Percentiles rank a stretch among this genome's conserved stretches.
phyloP scores from a whole-genome alignment of 169 alveolate genomes.

The Eimeria nieschulzi region DNA sequence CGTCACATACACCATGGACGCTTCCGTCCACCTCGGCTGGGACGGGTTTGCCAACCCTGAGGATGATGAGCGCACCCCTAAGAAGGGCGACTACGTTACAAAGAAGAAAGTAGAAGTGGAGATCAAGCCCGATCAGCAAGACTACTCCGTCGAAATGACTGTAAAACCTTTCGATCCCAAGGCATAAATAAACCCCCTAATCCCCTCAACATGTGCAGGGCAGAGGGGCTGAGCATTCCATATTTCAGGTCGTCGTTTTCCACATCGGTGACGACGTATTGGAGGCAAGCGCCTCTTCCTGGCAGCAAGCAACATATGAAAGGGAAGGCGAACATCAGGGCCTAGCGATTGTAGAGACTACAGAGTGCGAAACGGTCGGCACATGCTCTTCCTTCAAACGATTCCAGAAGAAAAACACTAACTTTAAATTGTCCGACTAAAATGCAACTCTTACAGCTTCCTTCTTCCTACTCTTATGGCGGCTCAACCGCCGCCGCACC shows the following conservation, averaged over 20 bases:
- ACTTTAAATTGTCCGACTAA: not conserved
- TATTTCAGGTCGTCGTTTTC: not conserved
- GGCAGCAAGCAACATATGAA: not conserved
- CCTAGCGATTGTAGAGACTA: no score
- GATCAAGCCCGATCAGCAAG: slow-evolving; percentile 52
- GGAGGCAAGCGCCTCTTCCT: not conserved
- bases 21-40: slow-evolving; percentile 54
- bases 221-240: not conserved
- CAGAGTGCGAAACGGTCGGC: not conserved
- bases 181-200: not conserved
- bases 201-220: no score
- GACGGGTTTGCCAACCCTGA: slow-evolving; percentile 48
- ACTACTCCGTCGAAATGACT: slow-evolving; percentile 17
- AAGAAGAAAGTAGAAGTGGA: slow-evolving; percentile 1
- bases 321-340: not conserved
- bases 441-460: not conserved
- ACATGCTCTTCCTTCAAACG: not conserved
- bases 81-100: slow-evolving; percentile 48
- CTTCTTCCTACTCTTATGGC: no score
- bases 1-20: slow-evolving; percentile 36
- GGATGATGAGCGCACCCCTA: slow-evolving; percentile 42
- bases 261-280: not conserved
- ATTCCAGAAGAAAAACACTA: not conserved
- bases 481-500: no score
- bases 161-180: slow-evolving; percentile 41